Evolutionary conservation across 257 asterid species (phyloP).

Genomic region (Jasminum sambac): DNA sequence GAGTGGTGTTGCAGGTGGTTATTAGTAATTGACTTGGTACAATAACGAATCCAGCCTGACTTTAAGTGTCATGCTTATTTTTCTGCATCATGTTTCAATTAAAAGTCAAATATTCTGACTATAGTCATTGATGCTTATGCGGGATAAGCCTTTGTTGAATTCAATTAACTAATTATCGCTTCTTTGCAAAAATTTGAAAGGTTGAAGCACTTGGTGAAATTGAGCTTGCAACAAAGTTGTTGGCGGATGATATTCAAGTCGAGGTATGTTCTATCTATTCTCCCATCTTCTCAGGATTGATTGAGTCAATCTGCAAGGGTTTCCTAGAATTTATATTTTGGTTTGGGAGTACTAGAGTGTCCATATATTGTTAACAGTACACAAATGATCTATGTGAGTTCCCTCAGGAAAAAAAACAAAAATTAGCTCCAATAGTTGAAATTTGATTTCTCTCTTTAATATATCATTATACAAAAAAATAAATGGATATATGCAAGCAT

Average conservation of each 20-base stretch:
- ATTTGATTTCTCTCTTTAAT: not conserved
- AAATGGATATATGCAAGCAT: not conserved
- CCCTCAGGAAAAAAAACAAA: not conserved
- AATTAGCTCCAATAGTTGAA: constrained; percentile 5
- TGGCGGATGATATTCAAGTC: constrained; percentile 53
- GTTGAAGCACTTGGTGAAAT: constrained; percentile 97
- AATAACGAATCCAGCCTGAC: not conserved
- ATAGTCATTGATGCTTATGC: not conserved
- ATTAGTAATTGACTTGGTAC: not conserved
- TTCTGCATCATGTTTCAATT: not conserved
- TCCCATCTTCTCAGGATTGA: constrained; percentile 8
- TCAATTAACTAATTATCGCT: not conserved
- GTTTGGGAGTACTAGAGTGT: not conserved
- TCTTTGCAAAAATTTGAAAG: constrained; percentile 40
- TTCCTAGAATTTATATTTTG: not conserved
- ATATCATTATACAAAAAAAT: not conserved
- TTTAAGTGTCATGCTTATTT: constrained; percentile 16
- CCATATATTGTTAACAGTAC: not conserved
- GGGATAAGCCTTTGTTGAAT: not conserved
- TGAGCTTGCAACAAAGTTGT: constrained; percentile 86
- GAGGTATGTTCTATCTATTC: constrained; percentile 49
- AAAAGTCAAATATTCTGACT: not conserved
- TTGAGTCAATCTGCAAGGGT: constrained; percentile 6
- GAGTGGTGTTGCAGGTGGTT: constrained; percentile 15
- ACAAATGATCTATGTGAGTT: constrained; percentile 4